phyloP scores from a whole-genome alignment of 768 basidiomycete genomes.

The Neoboletus brunneissimus region DNA sequence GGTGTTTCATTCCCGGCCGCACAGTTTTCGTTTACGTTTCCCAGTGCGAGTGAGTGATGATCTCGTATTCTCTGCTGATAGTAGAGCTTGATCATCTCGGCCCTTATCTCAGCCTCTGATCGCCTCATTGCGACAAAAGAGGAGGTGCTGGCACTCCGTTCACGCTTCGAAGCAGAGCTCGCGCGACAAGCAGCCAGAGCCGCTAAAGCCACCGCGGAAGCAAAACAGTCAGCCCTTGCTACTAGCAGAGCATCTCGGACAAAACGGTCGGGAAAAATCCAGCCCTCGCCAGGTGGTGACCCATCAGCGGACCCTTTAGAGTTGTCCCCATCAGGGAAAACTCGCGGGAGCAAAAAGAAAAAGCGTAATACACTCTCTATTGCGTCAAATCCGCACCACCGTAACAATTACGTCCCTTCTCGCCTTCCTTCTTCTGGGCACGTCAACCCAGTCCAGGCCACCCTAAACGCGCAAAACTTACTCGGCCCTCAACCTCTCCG shows the following conservation, averaged over 20 bases:
- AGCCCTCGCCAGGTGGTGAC: slow-evolving; percentile 35
- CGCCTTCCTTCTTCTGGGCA: slow-evolving; percentile 57
- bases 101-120: slow-evolving; percentile 57
- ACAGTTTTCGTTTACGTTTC: slow-evolving; percentile 60
- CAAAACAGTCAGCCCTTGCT: slow-evolving; percentile 47
- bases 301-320: slow-evolving; percentile 40
- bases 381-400: slow-evolving; percentile 93
- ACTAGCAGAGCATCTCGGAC: slow-evolving; percentile 35
- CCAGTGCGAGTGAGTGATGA: slow-evolving; percentile 67
- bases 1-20: slow-evolving; percentile 46
- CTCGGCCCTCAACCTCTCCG: slow-evolving; percentile 61
- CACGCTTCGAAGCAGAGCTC: slow-evolving; percentile 71
- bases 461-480: slow-evolving; percentile 43
- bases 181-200: slow-evolving; percentile 63
- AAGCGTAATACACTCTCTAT: slow-evolving; percentile 89
- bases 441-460: slow-evolving; percentile 37
- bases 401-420: slow-evolving; percentile 90
- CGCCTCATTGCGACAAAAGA: slow-evolving; percentile 65
- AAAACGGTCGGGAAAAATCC: slow-evolving; percentile 39
- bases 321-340: slow-evolving; percentile 30
- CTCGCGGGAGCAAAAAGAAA: slow-evolving; percentile 73
- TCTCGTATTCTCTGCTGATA: slow-evolving; percentile 22
- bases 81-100: slow-evolving; percentile 28
- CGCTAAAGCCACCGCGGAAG: slow-evolving; percentile 45
- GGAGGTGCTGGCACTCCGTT: slow-evolving; percentile 63